Evolutionary conservation across 495 filamentous ascomycete genomes (phyloP), one percentile per base, ranked within the genome.

Genomic region (Lichina pygmaea): DNA sequence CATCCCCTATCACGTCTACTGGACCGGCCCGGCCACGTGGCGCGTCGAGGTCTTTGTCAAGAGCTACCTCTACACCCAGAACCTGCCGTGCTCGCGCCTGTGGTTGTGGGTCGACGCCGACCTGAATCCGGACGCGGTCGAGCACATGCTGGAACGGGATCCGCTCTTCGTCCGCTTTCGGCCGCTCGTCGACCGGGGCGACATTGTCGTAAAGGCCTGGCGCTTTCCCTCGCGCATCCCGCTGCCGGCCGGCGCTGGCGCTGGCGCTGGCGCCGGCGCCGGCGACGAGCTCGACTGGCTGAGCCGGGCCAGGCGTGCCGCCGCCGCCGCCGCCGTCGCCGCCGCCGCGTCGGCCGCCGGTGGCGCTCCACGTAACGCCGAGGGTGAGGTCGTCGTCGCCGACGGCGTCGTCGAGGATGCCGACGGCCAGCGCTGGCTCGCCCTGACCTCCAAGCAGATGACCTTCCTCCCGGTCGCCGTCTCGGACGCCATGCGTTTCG

Each of bases 11-110:
- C 68, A 72, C 45, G 63, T 64, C 0, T 72, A 72, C 61, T 72
- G 68, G 68, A 70, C 66, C 12, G 69, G 68, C 3, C 62, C 65
- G 7, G 65, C 68, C 9, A 71, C 67, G 3, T 72, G 68, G 68
- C 57, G 68, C 15, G 63, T 72, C 37, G 68, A 72, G 43, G 50
- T 70, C 10, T 72, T 72, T 51, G 53, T 72, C 55, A 72, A 72
- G 55, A 61, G 59, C 32, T 68, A 72, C 50, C 57, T 72, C 2
- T 66, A 72, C 53, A 71, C 68, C 0, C 68, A 72, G 44, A 70
- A 71, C 38, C 54, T 72, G 7, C 60, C 68, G 1, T 72, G 68
- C 48, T 66, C 60, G 12, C 54, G 65, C 33, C 57, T 72, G 2
- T 66, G 60, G 52, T 47, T 72, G 9, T 72, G 68, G 68, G 55